Evolutionary conservation across 768 basidiomycete species (phyloP), one percentile per base, ranked within the genome.

Genomic region (Leucocoprinus birnbaumii): DNA sequence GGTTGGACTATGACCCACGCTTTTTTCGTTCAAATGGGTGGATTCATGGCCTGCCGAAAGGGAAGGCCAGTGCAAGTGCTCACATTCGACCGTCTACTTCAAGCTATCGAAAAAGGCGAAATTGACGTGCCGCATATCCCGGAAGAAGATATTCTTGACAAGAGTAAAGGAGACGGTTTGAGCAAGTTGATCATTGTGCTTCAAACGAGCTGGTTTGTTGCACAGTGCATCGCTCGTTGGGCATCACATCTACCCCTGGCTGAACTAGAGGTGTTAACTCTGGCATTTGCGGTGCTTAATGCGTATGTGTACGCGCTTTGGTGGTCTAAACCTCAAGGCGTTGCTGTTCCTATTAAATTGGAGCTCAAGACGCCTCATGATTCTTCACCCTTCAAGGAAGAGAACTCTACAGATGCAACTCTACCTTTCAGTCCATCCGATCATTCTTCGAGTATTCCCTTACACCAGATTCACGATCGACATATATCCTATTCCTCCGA

Each of bases 1-100:
- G 56, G 63, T 10, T 60, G 59, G 59, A 60, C 59, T 6, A 5
- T 52, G 45, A 45, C 48, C 3, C 59, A 60, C 41, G 57, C 53
- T 2, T 58, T 58, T 38, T 58, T 56, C 26, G 24, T 58, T 13
- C 53, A 53, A 19, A 58, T 56, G 59, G 57, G 54, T 3, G 57
- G 59, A 5, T 56, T 61, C 19, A 34, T 61, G 22, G 21, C 51
- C 24, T 48, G 31, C 4, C 16, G 50, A 13, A 26, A 35, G 1
- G 56, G 44, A 21, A 34, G 21, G 11, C 48, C 53, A 19, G 13
- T 26, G 7, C 24, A 34, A 11, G 42, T 49, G 7, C 57, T 61
- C 31, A 48, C 53, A 3, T 25, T 53, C 22, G 21, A 51, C n/a
- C 27, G 43, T 16, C 21, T 61, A n/a, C 45, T 46, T n/a, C 22